Evolutionary conservation across 108 stramenopile species (phyloP).

Genomic region (Nannochloropsis salina): DNA sequence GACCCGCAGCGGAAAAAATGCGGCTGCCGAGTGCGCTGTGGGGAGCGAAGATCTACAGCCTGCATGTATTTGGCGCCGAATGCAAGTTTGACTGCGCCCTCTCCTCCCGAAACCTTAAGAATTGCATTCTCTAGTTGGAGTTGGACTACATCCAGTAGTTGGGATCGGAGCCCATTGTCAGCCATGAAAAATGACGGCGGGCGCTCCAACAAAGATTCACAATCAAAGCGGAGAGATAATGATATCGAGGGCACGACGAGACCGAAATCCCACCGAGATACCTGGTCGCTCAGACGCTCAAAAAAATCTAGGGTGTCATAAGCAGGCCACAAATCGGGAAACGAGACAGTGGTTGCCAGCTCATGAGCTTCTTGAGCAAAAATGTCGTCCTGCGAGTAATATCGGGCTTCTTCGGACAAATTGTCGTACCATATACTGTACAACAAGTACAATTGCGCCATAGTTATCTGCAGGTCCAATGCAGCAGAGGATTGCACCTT

Average conservation of each 20-base stretch:
- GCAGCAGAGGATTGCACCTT: not conserved
- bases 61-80: not conserved
- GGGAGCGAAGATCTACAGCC: conserved; percentile 15
- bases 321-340: not conserved
- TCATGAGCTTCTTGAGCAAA: not conserved
- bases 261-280: not conserved
- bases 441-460: not conserved
- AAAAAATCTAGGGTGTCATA: not conserved
- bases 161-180: conserved; percentile 5
- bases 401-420: not conserved
- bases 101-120: not conserved
- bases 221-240: not conserved
- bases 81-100: not conserved
- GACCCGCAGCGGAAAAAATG: not conserved
- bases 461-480: not conserved
- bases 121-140: not conserved
- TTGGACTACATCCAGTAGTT: not conserved
- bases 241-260: not conserved
- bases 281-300: not conserved
- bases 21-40: not conserved
- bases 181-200: not conserved
- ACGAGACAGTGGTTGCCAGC: not conserved
- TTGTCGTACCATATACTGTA: conserved; percentile 13
- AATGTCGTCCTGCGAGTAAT: not conserved
- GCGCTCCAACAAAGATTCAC: conserved; percentile 9